Percentiles rank a stretch among this genome's conserved stretches.
These are phyloP conservation scores for Gomphus bonarii DNA, from an alignment of 1,284 basidiomycete genomes.

Conservation along the genomic window DNA sequence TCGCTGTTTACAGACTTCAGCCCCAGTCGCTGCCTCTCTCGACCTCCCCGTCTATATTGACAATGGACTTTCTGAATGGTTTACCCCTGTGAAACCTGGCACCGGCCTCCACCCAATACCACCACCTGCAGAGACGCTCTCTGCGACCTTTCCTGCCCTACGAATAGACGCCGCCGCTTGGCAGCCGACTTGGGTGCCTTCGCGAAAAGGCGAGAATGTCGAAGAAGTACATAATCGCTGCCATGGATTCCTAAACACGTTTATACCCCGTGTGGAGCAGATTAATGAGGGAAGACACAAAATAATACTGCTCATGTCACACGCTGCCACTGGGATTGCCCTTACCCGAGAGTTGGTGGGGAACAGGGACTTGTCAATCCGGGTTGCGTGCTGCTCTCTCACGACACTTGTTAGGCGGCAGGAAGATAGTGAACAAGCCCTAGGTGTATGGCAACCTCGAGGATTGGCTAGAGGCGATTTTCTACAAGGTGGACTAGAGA, in stretches of 20 bases:
- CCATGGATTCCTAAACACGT: conserved; percentile 39
- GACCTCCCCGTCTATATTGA: conserved; percentile 57
- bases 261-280: conserved; percentile 40
- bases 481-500: conserved; percentile 46
- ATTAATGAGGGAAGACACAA: conserved; percentile 31
- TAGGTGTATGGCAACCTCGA: conserved; percentile 37
- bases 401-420: conserved; percentile 35
- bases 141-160: conserved; percentile 37
- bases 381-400: conserved; percentile 63
- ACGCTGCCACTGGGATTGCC: conserved; percentile 72
- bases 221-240: conserved; percentile 53
- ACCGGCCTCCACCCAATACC: conserved; percentile 70
- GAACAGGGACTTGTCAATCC: conserved; percentile 37
- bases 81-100: conserved; percentile 56
- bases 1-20: conserved; percentile 73
- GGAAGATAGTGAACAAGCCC: conserved; percentile 15
- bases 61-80: conserved; percentile 83
- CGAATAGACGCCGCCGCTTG: conserved; percentile 37
- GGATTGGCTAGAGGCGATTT: conserved; percentile 46
- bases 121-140: conserved; percentile 38
- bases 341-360: conserved; percentile 53
- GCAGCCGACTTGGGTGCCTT: conserved; percentile 62
- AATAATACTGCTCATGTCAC: conserved; percentile 59
- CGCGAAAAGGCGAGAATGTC: conserved; percentile 64
- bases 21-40: conserved; percentile 52